Base-by-base conservation (phyloP, 306 rosid genomes). In the Cicer judaicum region DNA sequence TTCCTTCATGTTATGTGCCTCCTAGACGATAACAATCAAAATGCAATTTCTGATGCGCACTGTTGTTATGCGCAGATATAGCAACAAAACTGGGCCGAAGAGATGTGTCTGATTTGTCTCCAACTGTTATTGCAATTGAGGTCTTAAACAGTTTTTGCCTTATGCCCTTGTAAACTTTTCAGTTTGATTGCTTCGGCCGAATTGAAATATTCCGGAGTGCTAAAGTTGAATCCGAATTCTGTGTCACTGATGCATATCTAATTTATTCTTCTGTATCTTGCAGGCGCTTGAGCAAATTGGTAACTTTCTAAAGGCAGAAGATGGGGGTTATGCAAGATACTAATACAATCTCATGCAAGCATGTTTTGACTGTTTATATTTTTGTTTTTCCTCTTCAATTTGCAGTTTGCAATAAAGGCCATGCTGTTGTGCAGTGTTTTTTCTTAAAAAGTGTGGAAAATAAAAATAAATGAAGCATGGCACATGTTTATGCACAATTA, bases 251-350 rank as follows among this genome's bases (percentile, higher is more conserved):
- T 39, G 47, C 73, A 50, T 59, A 44, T 21, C 54, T 65, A 66
- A 19, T 65, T 49, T 61, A 64, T 63, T 55, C 67, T 7, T 44
- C 19, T 82, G 70, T 74, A 49, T 74, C 77, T 85, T 10, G 43
- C 87, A 92, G 99, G 98, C 89, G 41, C 91, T 92, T 13, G 93
- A 88, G 76, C 93, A 89, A 84, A 90, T 95, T 78, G 84, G 64
- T 60, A 47, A 38, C 69, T 92, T 84, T 68, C 78, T 95, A 81
- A 84, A 81, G 74, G 69, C 81, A 53, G 89, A 87, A 76, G 77
- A 79, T 76, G 77, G 76, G 54, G 57, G 34, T 59, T 69, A 67
- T 62, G 75, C 80, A 34, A 69, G 69, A 56, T 78, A 64, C 70
- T 88, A 79, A 83, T 66, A 7, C 49, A 13, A 50, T 56, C 43